Conservation (phyloP, 345 rosid species). For the Eutrema heterophyllum region DNA sequence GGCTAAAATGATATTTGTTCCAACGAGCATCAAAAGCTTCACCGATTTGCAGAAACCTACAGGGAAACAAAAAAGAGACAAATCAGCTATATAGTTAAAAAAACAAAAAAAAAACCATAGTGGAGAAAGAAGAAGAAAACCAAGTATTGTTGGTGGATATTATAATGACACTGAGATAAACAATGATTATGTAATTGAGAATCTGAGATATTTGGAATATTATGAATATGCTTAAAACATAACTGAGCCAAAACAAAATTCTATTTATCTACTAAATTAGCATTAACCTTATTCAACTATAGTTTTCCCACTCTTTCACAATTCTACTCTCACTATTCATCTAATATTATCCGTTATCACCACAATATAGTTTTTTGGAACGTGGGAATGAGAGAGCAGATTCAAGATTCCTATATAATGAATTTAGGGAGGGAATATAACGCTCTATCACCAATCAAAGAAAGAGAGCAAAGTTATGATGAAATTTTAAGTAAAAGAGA, state of each 20-base stretch:
- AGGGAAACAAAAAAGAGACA: background rate
- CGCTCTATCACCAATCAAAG: background rate
- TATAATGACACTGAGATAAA: background rate
- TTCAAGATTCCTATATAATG: background rate
- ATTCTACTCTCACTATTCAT: background rate
- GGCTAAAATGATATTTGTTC: background rate
- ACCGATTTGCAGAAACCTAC: slow-evolving; percentile 11
- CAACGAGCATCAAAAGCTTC: background rate
- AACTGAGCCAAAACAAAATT: background rate
- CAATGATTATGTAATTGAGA: background rate
- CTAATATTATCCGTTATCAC: background rate
- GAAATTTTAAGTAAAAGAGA: background rate
- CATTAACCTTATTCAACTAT: too few species aligned
- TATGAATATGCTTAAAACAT: background rate
- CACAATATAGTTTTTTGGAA: background rate
- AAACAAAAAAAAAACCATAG: background rate
- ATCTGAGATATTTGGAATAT: background rate
- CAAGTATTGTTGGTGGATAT: background rate
- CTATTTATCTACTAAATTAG: background rate
- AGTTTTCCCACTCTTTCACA: background rate
- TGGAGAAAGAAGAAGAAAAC: background rate
- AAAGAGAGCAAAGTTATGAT: background rate
- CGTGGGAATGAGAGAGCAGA: background rate
- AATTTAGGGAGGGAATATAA: background rate
- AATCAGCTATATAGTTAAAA: background rate